These are phyloP conservation scores for Triangularia verruculosa DNA, from an alignment of 2,329 filamentous ascomycete species.

Conservation along the genomic window DNA sequence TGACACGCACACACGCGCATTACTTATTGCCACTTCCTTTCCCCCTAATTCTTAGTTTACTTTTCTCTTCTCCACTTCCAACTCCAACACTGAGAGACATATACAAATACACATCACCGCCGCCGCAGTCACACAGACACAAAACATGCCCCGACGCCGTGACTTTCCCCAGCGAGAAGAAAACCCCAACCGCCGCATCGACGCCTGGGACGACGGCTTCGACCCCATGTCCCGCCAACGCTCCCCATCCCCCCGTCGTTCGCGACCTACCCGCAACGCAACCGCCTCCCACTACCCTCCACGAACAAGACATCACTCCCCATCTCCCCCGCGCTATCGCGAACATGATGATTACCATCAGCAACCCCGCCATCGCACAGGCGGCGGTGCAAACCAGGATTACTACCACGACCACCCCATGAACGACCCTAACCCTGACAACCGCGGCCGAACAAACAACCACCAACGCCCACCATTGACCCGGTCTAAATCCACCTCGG, in stretches of 20 bases:
- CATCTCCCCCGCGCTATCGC: slow-evolving; percentile 2
- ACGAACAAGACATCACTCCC: not conserved
- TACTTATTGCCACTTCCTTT: not conserved
- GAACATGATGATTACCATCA: not conserved
- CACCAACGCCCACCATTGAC: slow-evolving; percentile 4
- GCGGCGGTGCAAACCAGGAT: not conserved
- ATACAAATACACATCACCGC: not conserved
- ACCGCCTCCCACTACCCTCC: not conserved
- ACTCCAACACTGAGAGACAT: not conserved
- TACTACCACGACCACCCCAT: slow-evolving; percentile 5
- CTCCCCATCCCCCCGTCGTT: not conserved
- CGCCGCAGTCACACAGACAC: not conserved
- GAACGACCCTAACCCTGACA: not conserved
- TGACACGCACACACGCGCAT: not conserved
- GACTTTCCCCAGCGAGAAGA: slow-evolving; percentile 5
- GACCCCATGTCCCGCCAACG: not conserved
- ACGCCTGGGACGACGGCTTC: slow-evolving; percentile 23
- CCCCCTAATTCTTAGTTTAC: not conserved
- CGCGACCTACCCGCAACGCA: not conserved
- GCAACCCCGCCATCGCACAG: not conserved
- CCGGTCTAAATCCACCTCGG: slow-evolving; percentile 20
- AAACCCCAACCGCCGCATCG: slow-evolving; percentile 19
- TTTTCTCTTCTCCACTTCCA: not conserved
- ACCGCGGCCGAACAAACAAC: not conserved
- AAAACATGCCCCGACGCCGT: not conserved